Evolutionary conservation across 2,329 filamentous ascomycete species (phyloP).

Genomic region (Colletotrichum phormii): DNA sequence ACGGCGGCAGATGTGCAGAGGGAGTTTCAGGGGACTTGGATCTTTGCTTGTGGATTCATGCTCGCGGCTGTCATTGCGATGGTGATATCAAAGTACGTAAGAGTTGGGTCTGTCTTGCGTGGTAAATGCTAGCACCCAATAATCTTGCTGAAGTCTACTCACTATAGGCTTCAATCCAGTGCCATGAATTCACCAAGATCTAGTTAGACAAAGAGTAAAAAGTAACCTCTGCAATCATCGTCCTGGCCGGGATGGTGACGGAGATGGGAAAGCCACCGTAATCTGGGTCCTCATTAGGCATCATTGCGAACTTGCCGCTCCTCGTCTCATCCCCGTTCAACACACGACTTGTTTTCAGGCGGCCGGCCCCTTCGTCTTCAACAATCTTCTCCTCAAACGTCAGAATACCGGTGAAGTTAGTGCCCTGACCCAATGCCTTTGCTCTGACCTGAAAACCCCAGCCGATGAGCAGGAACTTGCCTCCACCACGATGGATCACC

Average conservation of each 20-base stretch:
- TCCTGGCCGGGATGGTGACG: slow-evolving; percentile 63
- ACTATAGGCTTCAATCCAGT: not conserved
- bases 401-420: slow-evolving; percentile 43
- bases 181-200: not conserved
- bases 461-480: slow-evolving; percentile 31
- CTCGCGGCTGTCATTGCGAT: slow-evolving; percentile 17
- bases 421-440: not conserved
- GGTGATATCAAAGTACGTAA: slow-evolving; percentile 8
- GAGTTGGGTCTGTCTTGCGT: slow-evolving; percentile 10
- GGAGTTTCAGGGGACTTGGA: slow-evolving; percentile 30
- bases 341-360: slow-evolving; percentile 35
- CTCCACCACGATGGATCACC: slow-evolving; percentile 48
- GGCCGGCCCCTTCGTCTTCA: slow-evolving; percentile 39
- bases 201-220: not conserved
- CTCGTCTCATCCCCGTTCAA: slow-evolving; percentile 55
- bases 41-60: slow-evolving; percentile 30
- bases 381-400: slow-evolving; percentile 48
- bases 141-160: not conserved
- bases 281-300: slow-evolving; percentile 66
- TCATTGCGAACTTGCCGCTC: slow-evolving; percentile 54
- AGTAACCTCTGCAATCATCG: slow-evolving; percentile 54
- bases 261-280: slow-evolving; percentile 67
- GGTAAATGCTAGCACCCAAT: slow-evolving; percentile 9
- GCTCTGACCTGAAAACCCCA: not conserved
- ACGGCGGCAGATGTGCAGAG: slow-evolving; percentile 2